Evolutionary conservation across 225 moss, liverwort and hornwort genomes (phyloP).

Genomic region (Asterella californica): DNA sequence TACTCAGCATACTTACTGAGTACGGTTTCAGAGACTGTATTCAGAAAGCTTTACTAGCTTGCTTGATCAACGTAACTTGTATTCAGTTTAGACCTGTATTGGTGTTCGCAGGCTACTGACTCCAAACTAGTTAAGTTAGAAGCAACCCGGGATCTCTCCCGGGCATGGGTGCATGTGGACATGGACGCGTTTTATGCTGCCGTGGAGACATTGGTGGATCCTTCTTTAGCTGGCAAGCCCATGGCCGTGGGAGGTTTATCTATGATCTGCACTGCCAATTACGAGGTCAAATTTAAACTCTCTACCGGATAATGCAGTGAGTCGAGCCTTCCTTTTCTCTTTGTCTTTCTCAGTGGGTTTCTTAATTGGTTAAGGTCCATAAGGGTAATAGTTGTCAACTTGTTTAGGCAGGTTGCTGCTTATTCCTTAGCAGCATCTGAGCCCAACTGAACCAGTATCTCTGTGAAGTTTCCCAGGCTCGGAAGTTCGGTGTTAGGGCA

Average conservation of each 20-base stretch:
- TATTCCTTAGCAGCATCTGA: background rate
- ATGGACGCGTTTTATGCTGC: conserved; percentile 60
- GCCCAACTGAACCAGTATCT: background rate
- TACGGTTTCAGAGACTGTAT: background rate
- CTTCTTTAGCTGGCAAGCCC: conserved; percentile 39
- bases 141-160: conserved; percentile 40
- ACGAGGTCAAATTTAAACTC: conserved; percentile 30
- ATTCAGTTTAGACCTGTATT: background rate
- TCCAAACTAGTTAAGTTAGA: conserved; percentile 43
- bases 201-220: conserved; percentile 46
- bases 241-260: conserved; percentile 54
- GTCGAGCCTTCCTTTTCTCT: background rate
- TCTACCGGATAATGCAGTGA: background rate
- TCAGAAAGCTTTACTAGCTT: background rate
- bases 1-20: too few species aligned
- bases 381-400: background rate
- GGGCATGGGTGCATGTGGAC: conserved; percentile 52
- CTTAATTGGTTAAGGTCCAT: background rate
- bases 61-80: background rate
- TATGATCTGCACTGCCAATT: conserved; percentile 54
- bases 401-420: background rate
- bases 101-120: conserved; percentile 33
- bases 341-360: too few species aligned
- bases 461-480: conserved; percentile 29
- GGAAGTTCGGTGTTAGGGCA: conserved; percentile 47